Conservation (phyloP, 1,284 basidiomycete species). For the Tylopilus sp. region DNA sequence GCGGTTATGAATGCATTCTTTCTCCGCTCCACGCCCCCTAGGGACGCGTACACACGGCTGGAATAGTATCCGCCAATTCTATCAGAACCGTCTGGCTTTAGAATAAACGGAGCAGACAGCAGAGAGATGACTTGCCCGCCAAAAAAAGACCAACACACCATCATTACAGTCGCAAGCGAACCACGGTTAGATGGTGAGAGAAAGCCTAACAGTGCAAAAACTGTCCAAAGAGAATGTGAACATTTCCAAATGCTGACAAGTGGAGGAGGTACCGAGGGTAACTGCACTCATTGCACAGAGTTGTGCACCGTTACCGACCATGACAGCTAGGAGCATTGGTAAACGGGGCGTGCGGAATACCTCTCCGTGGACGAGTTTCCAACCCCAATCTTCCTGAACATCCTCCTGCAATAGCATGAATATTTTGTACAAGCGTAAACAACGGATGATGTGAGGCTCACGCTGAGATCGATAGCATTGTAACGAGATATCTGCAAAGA, state of each 20-base stretch:
- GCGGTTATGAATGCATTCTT: conserved; percentile 87
- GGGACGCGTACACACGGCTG: conserved; percentile 74
- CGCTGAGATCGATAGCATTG: conserved; percentile 89
- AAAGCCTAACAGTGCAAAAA: conserved; percentile 97
- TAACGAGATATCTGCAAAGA: conserved; percentile 82
- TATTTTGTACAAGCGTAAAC: neutral
- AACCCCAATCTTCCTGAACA: conserved; percentile 96
- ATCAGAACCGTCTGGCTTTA: neutral
- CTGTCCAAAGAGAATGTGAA: conserved; percentile 36
- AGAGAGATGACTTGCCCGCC: conserved; percentile 51
- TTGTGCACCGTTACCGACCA: conserved; percentile 90
- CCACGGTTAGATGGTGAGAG: conserved; percentile 94
- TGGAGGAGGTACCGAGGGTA: conserved; percentile 62
- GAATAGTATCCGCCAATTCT: conserved; percentile 90
- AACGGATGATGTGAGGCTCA: conserved; percentile 35
- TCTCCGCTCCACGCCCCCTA: conserved; percentile 78
- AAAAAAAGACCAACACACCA: conserved; percentile 94
- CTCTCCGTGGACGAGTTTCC: conserved; percentile 96
- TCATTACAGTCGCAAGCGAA: conserved; percentile 91
- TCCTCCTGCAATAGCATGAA: conserved; percentile 61
- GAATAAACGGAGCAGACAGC: neutral
- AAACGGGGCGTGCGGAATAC: conserved; percentile 85
- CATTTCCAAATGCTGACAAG: neutral
- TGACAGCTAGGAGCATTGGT: conserved; percentile 76
- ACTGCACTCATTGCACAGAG: conserved; percentile 85